These are phyloP conservation scores for Hansfordia pulvinata DNA, from an alignment of 2,329 filamentous ascomycete genomes.

Conservation along the genomic window DNA sequence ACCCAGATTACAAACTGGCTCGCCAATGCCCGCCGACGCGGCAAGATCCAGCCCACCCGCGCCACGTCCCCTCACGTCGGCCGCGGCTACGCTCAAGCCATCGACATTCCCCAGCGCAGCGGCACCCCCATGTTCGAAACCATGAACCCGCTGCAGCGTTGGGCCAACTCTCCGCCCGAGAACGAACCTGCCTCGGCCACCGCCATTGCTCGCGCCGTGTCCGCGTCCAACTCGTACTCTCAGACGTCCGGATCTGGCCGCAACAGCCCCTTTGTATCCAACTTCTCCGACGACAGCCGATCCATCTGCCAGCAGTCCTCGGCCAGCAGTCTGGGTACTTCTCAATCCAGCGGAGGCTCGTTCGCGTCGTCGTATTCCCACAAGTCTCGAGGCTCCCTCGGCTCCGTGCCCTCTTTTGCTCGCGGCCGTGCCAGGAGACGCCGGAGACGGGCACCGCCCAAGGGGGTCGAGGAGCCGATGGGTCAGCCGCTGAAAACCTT, in stretches of 20 bases:
- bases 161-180: constrained; percentile 44
- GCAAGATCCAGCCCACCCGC: constrained; percentile 59
- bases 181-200: constrained; percentile 46
- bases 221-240: constrained; percentile 31
- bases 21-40: constrained; percentile 72
- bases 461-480: constrained; percentile 22
- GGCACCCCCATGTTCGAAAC: constrained; percentile 38
- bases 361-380: constrained; percentile 46
- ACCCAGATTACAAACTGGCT: constrained; percentile 87
- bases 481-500: constrained; percentile 38
- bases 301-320: constrained; percentile 48
- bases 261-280: constrained; percentile 42
- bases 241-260: constrained; percentile 35
- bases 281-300: constrained; percentile 43
- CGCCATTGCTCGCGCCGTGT: constrained; percentile 43
- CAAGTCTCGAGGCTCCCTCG: constrained; percentile 41
- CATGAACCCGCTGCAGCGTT: constrained; percentile 45
- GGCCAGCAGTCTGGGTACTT: constrained; percentile 45
- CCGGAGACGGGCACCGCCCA: constrained; percentile 29
- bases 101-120: constrained; percentile 58
- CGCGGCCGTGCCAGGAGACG: constrained; percentile 31
- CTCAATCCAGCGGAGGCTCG: constrained; percentile 43
- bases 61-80: constrained; percentile 57
- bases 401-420: constrained; percentile 29
- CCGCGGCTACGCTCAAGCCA: constrained; percentile 43